Base-by-base conservation (phyloP, 2,329 filamentous ascomycete genomes). In the Coniochaeta prunicola region DNA sequence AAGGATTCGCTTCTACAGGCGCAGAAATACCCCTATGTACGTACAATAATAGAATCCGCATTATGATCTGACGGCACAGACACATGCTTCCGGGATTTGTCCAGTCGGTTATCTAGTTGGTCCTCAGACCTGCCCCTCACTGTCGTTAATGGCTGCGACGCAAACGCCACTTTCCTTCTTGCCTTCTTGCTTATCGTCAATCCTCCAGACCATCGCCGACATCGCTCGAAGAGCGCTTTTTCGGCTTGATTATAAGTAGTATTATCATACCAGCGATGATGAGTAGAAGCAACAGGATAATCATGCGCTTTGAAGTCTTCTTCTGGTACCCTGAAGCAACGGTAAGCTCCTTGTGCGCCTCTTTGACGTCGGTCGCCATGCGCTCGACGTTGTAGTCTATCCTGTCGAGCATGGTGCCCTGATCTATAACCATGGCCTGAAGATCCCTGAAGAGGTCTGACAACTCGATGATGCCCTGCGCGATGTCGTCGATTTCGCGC, bases 301-400 rank as follows among this genome's bases (percentile, higher is more conserved):
- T 87, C 76, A 96, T 97, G 64, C 94, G 82, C 76, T 97, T 99
- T 24, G 90, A 92, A 57, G 88, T 89, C 69, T 86, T 88, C 71
- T 85, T 87, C 77, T 99, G 94, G 69, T 97, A 97, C 19, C 89
- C 89, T 4, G 89, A 92, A 15, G 94, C 89, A 59, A 96, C 86
- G 62, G 86, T 91, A 58, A 99, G 82, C 75, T 99, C 94, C 72
- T 93, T 94, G 62, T 96, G 91, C 3, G 94, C 94, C 21, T 83
- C 90, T 71, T 96, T 96, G 60, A 99, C 91, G 68, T 97, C 92
- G 21, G 86, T 87, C n/a, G 87, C 85, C 90, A 97, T 97, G 61
- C 88, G 84, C 75, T 99, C 94, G 57, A 99, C 92, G 67, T 99
- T 99, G 76, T 97, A 99, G 74, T 99, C 96, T 67, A 96, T 96